Base-by-base conservation (phyloP, 2,329 filamentous ascomycete species). In the Torrubiellomyces zombiae region DNA sequence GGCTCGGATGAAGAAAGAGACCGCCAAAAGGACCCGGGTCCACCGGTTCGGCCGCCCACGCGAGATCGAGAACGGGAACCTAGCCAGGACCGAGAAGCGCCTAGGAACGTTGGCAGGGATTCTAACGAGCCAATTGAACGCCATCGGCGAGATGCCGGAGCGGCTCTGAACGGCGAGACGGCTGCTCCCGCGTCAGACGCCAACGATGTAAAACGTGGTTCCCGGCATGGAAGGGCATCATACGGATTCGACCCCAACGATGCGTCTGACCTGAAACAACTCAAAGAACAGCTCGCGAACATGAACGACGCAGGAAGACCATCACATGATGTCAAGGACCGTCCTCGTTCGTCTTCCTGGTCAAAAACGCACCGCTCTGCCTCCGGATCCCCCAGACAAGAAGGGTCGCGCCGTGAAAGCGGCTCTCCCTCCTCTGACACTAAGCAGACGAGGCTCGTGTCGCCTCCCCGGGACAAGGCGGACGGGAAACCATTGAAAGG, bases 401-500 rank as follows among this genome's bases (percentile, higher is more conserved):
- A 57, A 13, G 40, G 40, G 14, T 48, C 58, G 16, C 55, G 58
- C 13, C 58, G 59, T 19, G 58, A 63, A 13, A 24, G 48, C 4
- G 45, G 39, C 1, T 32, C 42, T 9, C 29, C 47, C 3, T 30
- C 37, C 3, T 29, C 38, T 4, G 54, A 60, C 9, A 55, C 58
- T 26, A 63, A 56, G 34, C 56, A 61, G 33, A 55, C 68, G n/a
- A 64, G 69, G n/a, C 55, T 89, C 4, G 77, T 89, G 11, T 75
- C 78, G 5, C 80, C 79, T 2, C 76, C 75, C 28, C 50, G 63
- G 26, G 57, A 70, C 30, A 64, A 69, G 40, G 55, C 60, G 12
- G 75, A 80, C 11, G 63, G 65, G 20, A 77, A 79, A 35, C 66
- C 70, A 11, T 67, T 81, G 30, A 89, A 78, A 48, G 75, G 83